Evolutionary conservation across 2,329 filamentous ascomycete genomes (phyloP), one percentile per base, ranked within the genome.

Genomic region (Pestalotiopsis sp.): DNA sequence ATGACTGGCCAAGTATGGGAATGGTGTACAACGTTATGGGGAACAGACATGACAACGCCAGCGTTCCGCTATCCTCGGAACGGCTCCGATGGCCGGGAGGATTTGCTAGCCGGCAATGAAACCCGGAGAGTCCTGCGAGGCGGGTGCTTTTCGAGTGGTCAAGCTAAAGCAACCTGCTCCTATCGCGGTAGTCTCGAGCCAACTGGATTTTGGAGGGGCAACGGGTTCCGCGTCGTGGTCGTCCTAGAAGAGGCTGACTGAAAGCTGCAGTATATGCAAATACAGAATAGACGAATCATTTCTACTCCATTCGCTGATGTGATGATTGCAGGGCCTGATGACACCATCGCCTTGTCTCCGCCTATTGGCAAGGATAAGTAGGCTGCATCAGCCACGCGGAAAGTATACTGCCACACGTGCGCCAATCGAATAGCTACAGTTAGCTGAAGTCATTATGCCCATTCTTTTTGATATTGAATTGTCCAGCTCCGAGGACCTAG

Each of bases 1-100:
- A 67, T 67, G 65, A 38, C 57, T 17, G 65, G 65, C n/a, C 65
- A 67, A 57, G 58, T 60, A 17, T 67, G 65, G 65, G 65, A 67
- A 27, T 67, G 65, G 65, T 67, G 65, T 36, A 45, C 65, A 36
- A 67, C 65, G 14, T 31, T 61, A 14, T 67, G 65, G 65, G 65
- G 57, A 17, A 38, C 23, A 27, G 58, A 62, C 27, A 67, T 67
- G 65, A 39, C 65, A 17, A 67, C 65, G n/a, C 65, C 65, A 36
- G 4, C 38, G 11, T 62, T 67, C 20, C 20, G 61, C 23, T 67
- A 67, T 20, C 65, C 65, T 11, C 62, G 57, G 13, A 31, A 13
- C 14, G 14, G 6, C 14, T 20, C 38, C 31, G 65, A 67, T 41
- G 57, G 65, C 5, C 65, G 65, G 17, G 65, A 67, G 36, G 58